Base-by-base conservation (phyloP, 2,329 filamentous ascomycete genomes). In the Tolypocladium endophyticum region DNA sequence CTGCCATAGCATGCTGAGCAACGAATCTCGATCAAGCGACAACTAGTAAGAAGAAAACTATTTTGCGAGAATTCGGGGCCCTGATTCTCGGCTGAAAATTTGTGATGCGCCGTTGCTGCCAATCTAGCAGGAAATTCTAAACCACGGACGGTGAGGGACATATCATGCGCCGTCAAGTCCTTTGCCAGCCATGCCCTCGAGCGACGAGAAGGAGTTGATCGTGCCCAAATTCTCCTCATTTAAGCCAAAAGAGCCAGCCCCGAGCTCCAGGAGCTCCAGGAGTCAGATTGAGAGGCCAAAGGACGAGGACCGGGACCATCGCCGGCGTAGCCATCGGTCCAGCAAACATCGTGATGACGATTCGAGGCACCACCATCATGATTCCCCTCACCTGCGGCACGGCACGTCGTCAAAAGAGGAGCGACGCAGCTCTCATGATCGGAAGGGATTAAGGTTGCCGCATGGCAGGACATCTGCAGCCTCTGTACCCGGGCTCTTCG, bases 171-270 rank as follows among this genome's bases (percentile, higher is more conserved):
- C 30, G 12, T 33, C 30, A 3, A 35, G 30, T 3, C 50, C 20
- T 16, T 23, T n/a, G 59, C 58, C 35, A 64, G 63, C 59, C 56
- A 73, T 72, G 69, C 65, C 70, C 33, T 61, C 61, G 52, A 65
- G 65, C 54, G 66, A 68, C 53, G 65, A 63, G 39, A 43, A 47
- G 11, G 62, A 65, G 14, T 47, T 68, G 36, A 69, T 65, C 20
- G 65, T 67, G 6, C 89, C 89, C 7, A 91, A 86, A 66, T 92
- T 93, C 68, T 79, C 84, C 25, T 92, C 89, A 63, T 93, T 92
- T 76, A 87, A 82, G 64, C 57, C 82, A 41, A 70, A 68, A 28
- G 64, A 63, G 14, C n/a, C 67, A 0, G 56, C 39, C 58, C 57
- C 81, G 61, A 81, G 79, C 61, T 58, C 67, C 16, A 58, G 60